Evolutionary conservation across 768 basidiomycete genomes (phyloP), one percentile per base, ranked within the genome.

Genomic region (Hygrophoropsis aurantiaca): DNA sequence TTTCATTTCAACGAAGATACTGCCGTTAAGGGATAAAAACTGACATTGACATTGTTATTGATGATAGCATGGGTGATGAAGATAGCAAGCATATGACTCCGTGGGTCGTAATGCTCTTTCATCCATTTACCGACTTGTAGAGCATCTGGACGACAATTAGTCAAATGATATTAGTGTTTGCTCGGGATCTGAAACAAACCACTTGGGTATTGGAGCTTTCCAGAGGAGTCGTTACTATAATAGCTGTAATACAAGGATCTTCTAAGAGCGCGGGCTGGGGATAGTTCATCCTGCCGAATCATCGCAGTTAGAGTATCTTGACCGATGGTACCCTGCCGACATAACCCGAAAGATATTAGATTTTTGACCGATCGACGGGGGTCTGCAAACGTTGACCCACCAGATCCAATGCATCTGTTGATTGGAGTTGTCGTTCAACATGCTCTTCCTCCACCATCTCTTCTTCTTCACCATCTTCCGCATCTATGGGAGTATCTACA

Each of bases 1-100:
- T 27, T 11, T 38, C n/a, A n/a, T 35, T 55, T 42, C 25, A 34
- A 21, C 24, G 16, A 13, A 16, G 6, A 27, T n/a, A 40, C 27
- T 4, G 21, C 19, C 34, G 33, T 19, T 16, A 25, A 43, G n/a
- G 2, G 24, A 27, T 20, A 21, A 23, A 18, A 20, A 19, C 41
- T 50, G 57, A 66, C 70, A 37, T 43, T 56, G 52, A 67, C 61
- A 33, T 82, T 82, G 37, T 79, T 77, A 61, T 90, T 90, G 46
- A 87, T 69, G 33, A 89, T 70, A 26, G 85, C 85, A 62, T 90
- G 87, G 4, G 78, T 79, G 74, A 89, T 77, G 63, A 85, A 87
- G 19, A 79, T 65, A 23, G 87, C 84, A 24, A 82, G 79, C 42
- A 84, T 68, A 32, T 72, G 69, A 59, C 82, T 82, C 44, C 64